Percentiles rank a stretch among this genome's conserved stretches.
phyloP scores from a whole-genome alignment of 2,329 filamentous ascomycete species.

The Colletotrichum cordylinicola region DNA sequence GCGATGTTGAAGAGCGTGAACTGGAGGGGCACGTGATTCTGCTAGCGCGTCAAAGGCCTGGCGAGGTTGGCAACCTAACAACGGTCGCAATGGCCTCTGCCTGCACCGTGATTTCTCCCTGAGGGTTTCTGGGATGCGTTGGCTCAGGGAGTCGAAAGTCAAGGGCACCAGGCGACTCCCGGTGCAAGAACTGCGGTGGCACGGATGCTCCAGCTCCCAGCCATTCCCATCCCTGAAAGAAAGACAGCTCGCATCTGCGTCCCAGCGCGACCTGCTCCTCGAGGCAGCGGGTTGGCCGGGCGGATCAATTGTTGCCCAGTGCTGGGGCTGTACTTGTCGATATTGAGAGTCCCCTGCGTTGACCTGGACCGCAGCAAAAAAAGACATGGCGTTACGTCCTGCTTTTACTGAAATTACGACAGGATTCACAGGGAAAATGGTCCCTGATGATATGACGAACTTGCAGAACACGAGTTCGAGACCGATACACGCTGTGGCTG shows the following conservation, averaged over 20 bases:
- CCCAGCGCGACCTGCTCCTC: neutral
- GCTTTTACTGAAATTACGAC: constrained; percentile 1
- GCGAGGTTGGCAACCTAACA: neutral
- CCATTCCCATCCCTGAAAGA: neutral
- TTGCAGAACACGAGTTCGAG: neutral
- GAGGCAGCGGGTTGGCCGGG: neutral
- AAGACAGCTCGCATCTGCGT: neutral
- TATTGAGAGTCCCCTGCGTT: neutral
- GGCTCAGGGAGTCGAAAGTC: neutral
- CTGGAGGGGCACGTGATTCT: neutral
- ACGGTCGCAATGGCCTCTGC: neutral
- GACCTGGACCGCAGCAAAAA: neutral
- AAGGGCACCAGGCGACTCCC: neutral
- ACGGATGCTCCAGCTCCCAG: constrained; percentile 8
- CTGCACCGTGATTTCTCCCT: neutral
- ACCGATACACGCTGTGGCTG: neutral
- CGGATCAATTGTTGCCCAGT: neutral
- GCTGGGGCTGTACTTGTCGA: neutral
- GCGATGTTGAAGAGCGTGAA: neutral
- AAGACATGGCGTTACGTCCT: neutral
- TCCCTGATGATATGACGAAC: neutral
- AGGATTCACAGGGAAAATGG: neutral
- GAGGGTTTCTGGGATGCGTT: neutral
- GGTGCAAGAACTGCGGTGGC: constrained; percentile 5
- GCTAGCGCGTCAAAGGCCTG: neutral